Evolutionary conservation across 805 yeast genomes (phyloP).

Genomic region (Wickerhamomyces rabaulensis): DNA sequence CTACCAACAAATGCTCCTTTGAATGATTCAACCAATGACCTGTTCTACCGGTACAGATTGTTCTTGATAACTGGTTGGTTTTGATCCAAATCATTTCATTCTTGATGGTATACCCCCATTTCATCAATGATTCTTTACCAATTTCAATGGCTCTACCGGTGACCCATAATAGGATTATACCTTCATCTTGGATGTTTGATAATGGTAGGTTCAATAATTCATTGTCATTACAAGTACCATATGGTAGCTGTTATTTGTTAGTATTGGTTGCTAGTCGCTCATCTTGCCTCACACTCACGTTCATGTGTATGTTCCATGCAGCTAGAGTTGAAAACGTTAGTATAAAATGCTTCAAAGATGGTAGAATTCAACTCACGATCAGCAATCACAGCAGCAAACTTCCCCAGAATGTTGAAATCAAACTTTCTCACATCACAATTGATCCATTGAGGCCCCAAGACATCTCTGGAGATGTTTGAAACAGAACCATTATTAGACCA

Average conservation of each 20-base stretch:
- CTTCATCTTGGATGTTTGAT: constrained; percentile 72
- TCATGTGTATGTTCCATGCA: constrained; percentile 96
- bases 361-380: constrained; percentile 40
- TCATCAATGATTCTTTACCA: constrained; percentile 68
- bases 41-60: constrained; percentile 92
- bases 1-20: constrained; percentile 84
- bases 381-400: constrained; percentile 78
- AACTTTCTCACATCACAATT: constrained; percentile 74
- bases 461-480: constrained; percentile 27
- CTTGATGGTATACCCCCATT: constrained; percentile 77
- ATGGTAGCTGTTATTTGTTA: constrained; percentile 36
- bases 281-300: constrained; percentile 26
- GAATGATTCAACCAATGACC: constrained; percentile 98
- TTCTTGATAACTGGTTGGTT: constrained; percentile 79
- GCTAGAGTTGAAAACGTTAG: constrained; percentile 26
- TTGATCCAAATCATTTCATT: constrained; percentile 91
- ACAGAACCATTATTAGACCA: constrained; percentile 31
- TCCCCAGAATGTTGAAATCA: constrained; percentile 68
- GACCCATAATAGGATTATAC: constrained; percentile 84
- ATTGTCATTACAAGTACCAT: constrained; percentile 72
- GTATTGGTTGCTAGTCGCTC: too few species aligned
- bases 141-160: constrained; percentile 91
- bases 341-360: neutral
- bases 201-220: constrained; percentile 67
- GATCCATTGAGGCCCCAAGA: constrained; percentile 75